Evolutionary conservation across 768 basidiomycete species (phyloP), one percentile per base, ranked within the genome.

Genomic region (Leccinum disarticulatum): DNA sequence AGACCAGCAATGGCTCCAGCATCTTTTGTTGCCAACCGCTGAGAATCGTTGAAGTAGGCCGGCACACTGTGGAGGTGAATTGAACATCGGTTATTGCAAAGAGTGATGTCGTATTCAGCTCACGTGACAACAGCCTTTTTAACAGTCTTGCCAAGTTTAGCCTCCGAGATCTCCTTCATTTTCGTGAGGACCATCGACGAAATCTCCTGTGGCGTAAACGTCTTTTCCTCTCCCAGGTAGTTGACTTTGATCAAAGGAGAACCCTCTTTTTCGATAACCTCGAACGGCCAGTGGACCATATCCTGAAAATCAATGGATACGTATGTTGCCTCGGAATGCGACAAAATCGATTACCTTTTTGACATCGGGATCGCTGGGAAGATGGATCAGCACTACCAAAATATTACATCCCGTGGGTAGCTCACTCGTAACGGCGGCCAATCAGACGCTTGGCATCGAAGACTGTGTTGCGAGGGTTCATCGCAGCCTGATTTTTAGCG

Each of bases 121-220:
- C 77, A 94, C 93, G 95, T 97, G 78, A 99, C 88, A 64, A 99
- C 97, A 57, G 97, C 97, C 81, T 98, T 98, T 81, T 94, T 95
- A 76, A 98, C 94, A 51, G 89, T 88, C 84, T 95, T 96, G 70
- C 97, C 95, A 67, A 99, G 91, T 80, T 99, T 98, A 65, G 96
- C 93, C 81, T 99, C 97, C 49, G 96, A 93, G 70, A 95, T 97
- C 77, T 98, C 97, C 86, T 97, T 98, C 95, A 99, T 98, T 83
- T 99, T 99, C 64, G 83, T 84, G 70, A 99, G 88, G 68, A 99
- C 97, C 97, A 98, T 99, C 64, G 97, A 91, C n/a, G 97, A 99
- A 73, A 99, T 95, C 79, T 99, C 97, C 80, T 95, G 95, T 57
- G 93, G 97, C 68, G 88, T 93, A 83, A 98, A 98, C 60, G 89